phyloP scores from a whole-genome alignment of 108 stramenopile species.

The Fragilariopsis cylindrus region DNA sequence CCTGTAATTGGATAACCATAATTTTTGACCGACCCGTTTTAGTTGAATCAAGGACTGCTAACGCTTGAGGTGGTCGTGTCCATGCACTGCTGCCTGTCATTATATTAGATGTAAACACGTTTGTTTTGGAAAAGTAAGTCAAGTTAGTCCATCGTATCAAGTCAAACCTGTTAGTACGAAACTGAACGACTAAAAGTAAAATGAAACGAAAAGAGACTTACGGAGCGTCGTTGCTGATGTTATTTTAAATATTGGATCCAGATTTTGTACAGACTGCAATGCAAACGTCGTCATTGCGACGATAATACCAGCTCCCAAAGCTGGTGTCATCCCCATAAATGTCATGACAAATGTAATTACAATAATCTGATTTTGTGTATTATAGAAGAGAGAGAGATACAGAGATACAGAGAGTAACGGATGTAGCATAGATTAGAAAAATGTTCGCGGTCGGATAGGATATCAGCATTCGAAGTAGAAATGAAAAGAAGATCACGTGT shows the following conservation, averaged over 20 bases:
- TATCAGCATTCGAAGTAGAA: background rate
- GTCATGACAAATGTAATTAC: constrained; percentile 79
- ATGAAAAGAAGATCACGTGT: background rate
- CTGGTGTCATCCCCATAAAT: constrained; percentile 69
- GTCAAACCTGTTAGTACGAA: too few species aligned
- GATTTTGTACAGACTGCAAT: constrained; percentile 62
- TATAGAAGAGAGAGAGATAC: constrained; percentile 12
- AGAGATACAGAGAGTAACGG: background rate
- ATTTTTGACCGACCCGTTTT: constrained; percentile 59
- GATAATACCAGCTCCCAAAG: constrained; percentile 70
- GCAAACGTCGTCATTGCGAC: constrained; percentile 61
- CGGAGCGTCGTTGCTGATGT: constrained; percentile 70
- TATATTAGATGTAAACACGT: too few species aligned
- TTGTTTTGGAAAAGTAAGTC: too few species aligned
- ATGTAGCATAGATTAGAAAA: background rate
- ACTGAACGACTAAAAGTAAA: too few species aligned
- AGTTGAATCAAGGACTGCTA: constrained; percentile 50
- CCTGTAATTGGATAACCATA: constrained; percentile 64
- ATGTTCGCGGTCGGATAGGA: background rate
- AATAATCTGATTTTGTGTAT: constrained; percentile 39
- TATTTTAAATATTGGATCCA: constrained; percentile 59
- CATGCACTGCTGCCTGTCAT: too few species aligned
- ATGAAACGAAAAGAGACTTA: too few species aligned
- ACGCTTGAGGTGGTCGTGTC: constrained; percentile 47
- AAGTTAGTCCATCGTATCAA: too few species aligned